These are phyloP conservation scores for Gynochthodes officinalis DNA, from an alignment of 257 asterid genomes.

Conservation along the genomic window DNA sequence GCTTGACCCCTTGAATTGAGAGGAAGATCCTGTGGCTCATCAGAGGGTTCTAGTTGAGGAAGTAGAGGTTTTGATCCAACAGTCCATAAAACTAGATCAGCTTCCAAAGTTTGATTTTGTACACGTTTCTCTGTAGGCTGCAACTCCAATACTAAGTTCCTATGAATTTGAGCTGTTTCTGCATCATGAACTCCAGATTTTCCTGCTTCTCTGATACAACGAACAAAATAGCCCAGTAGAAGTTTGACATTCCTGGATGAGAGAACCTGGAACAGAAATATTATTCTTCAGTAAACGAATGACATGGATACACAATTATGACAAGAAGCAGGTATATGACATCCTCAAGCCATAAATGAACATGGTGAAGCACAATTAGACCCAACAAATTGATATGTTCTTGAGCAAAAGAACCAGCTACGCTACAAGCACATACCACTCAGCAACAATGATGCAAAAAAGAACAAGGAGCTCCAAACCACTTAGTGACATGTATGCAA, in stretches of 20 bases:
- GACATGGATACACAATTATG: not conserved
- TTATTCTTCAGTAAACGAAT: not conserved
- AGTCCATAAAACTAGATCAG: conserved; percentile 92
- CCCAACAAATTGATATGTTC: not conserved
- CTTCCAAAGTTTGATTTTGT: conserved; percentile 47
- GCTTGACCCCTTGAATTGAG: conserved; percentile 88
- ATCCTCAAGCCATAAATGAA: not conserved
- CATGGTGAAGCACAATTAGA: not conserved
- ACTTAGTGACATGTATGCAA: too few relatives aligned
- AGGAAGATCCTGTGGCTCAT: conserved; percentile 56
- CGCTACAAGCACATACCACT: not conserved
- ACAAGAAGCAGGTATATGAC: not conserved
- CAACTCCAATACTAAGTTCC: conserved; percentile 58
- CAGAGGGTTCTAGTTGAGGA: conserved; percentile 48
- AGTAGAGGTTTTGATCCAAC: conserved; percentile 83
- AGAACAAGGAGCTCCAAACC: not conserved
- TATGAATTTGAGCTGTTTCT: conserved; percentile 31
- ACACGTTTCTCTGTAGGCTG: conserved; percentile 75
- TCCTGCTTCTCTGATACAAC: conserved; percentile 47
- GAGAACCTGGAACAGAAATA: conserved; percentile 58
- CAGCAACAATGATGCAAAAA: not conserved
- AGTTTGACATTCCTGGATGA: conserved; percentile 84
- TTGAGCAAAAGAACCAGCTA: not conserved
- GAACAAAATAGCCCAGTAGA: conserved; percentile 77
- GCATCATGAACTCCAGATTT: conserved; percentile 27